Base-by-base conservation (phyloP, 169 alveolate genomes). In the Eimeria praecox region DNA sequence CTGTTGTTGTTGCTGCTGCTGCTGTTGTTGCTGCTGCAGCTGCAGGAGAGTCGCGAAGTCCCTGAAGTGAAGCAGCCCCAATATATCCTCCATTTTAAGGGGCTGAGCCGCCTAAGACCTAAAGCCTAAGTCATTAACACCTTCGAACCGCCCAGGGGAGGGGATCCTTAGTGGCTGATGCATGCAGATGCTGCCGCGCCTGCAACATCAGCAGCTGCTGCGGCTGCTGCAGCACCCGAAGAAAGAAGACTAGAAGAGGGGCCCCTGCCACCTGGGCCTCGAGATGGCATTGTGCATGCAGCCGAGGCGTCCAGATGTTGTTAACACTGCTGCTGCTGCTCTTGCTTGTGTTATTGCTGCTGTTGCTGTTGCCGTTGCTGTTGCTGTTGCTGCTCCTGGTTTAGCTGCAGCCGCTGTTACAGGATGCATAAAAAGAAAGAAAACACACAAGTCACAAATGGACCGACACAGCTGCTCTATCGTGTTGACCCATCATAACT, bases 11-110 rank as follows among this genome's bases (percentile, higher is more conserved):
- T 52, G 62, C 78, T 66, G 42, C 38, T 66, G 78, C 18, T 30
- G 42, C 9, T 52, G 62, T 33, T 66, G 42, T 27, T 66, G 78
- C 18, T 30, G 42, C 9, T 66, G 78, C 78, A n/a, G 78, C 38
- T 66, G 30, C 30, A 3, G 4, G 54, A 80, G 62, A 20, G 69
- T 27, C 27, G 66, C 42, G 69, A 80, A 80, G 69, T 80, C 89
- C 66, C 89, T 12, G 89, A 80, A 80, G 66, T 80, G 89, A 16
- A 80, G 64, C 56, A 22, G 49, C 59, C 89, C 66, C 66, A 80
- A 18, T n/a, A 80, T 38, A 46, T 80, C 89, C 33, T 40, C 66
- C 89, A 80, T 80, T 80, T 38, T 80, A 46, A 20, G 52, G 52
- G 52, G 22, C 62, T 52, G 62, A 20, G 62, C 62, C 9, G 62